A percentile compares a stretch with the other conserved stretches of the same genome.
Evolutionary conservation across 2,329 filamentous ascomycete species (phyloP).

Genomic region (Pseudodiploospora longispora): DNA sequence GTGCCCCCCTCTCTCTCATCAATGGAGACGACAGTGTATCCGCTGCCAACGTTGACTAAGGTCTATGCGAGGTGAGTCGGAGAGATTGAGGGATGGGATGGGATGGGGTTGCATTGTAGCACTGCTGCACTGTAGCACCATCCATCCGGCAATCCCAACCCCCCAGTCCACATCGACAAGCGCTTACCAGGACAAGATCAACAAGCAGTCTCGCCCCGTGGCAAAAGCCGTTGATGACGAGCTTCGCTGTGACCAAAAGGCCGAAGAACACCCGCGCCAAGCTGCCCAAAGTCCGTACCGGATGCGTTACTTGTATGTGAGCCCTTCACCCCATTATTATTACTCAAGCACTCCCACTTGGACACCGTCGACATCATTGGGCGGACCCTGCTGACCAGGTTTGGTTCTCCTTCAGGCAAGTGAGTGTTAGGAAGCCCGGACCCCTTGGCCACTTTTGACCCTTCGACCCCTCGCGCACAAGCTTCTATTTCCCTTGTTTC

Average conservation of each 20-base stretch:
- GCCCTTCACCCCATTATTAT: background rate
- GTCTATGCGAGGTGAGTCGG: background rate
- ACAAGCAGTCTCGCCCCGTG: too few species aligned
- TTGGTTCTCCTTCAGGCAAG: slow-evolving; percentile 16
- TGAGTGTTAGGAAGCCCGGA: slow-evolving; percentile 10
- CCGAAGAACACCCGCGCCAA: slow-evolving; percentile 17
- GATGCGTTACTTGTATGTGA: slow-evolving; percentile 25
- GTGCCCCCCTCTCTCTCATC: too few species aligned
- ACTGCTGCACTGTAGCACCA: background rate
- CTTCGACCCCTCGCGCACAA: too few species aligned
- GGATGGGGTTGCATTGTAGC: too few species aligned
- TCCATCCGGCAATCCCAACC: background rate
- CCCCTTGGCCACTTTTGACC: background rate
- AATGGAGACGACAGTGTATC: background rate
- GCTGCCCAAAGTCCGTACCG: slow-evolving; percentile 22
- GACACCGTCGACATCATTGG: slow-evolving; percentile 1
- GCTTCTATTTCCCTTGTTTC: too few species aligned
- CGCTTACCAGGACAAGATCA: too few species aligned
- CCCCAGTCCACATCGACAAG: background rate
- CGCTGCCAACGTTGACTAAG: background rate
- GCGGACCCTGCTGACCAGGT: slow-evolving; percentile 3
- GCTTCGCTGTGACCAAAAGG: slow-evolving; percentile 7
- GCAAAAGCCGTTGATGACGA: slow-evolving; percentile 9
- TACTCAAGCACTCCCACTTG: background rate
- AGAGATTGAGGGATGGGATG: background rate